Percentiles rank a stretch among this genome's conserved stretches.
Conservation (phyloP, 805 yeast genomes). For the Zygotorulaspora florentina region DNA sequence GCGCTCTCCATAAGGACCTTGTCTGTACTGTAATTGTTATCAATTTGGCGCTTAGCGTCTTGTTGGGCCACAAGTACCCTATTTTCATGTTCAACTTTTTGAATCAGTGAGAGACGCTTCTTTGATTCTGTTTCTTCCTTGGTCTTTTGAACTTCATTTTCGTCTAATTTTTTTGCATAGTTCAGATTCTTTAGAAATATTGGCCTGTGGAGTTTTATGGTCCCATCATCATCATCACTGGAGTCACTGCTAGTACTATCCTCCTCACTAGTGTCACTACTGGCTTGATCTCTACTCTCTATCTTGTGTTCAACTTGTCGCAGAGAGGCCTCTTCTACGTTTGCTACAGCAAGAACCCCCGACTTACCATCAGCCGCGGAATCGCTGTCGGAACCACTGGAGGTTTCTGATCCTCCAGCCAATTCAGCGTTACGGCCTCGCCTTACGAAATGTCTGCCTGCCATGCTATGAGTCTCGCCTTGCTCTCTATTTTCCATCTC, state of each 20-base stretch:
- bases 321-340: background rate
- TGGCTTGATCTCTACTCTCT: background rate
- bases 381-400: too few relatives aligned
- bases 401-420: too few relatives aligned
- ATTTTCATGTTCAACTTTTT: constrained; percentile 18
- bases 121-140: constrained; percentile 4
- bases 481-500: too few relatives aligned
- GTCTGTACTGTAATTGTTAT: constrained; percentile 24
- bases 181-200: constrained; percentile 18
- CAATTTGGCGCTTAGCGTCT: constrained; percentile 8
- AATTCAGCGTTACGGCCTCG: too few relatives aligned
- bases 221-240: constrained; percentile 24
- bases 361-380: too few relatives aligned
- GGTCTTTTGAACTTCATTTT: background rate
- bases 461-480: too few relatives aligned
- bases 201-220: constrained; percentile 26
- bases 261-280: background rate
- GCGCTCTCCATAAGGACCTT: constrained; percentile 22
- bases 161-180: background rate
- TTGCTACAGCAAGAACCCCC: too few relatives aligned
- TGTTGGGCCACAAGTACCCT: constrained; percentile 10
- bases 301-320: background rate
- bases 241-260: constrained; percentile 11
- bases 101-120: constrained; percentile 5
- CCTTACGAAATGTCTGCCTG: too few relatives aligned